Conservation (phyloP, 805 yeast genomes). For the Yamadazyma olivae region DNA sequence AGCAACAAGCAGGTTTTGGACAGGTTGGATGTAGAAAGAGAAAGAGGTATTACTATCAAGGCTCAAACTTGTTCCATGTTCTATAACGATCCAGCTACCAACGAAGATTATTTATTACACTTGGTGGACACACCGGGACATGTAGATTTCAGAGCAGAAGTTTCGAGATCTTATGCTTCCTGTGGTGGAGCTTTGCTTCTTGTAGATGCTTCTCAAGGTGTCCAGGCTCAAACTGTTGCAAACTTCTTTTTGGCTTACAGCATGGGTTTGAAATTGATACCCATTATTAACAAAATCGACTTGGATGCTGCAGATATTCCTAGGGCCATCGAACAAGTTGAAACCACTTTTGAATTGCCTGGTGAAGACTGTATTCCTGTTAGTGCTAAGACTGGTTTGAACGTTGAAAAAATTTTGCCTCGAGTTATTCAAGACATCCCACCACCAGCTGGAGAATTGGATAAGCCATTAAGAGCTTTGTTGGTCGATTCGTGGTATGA, state of each 20-base stretch:
- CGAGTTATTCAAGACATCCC: slow-evolving; percentile 80
- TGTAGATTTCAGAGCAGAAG: slow-evolving; percentile 94
- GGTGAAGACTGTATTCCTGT: slow-evolving; percentile 74
- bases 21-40: slow-evolving; percentile 90
- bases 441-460: slow-evolving; percentile 58
- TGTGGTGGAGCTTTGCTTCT: slow-evolving; percentile 90
- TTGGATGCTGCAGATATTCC: slow-evolving; percentile 83
- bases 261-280: slow-evolving; percentile 75
- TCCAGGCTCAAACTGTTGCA: slow-evolving; percentile 98
- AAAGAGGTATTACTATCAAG: slow-evolving; percentile 93
- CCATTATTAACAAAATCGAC: slow-evolving; percentile 91
- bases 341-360: slow-evolving; percentile 75
- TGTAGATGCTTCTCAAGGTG: slow-evolving; percentile 95
- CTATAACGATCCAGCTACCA: slow-evolving; percentile 54
- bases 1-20: slow-evolving; percentile 82
- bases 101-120: slow-evolving; percentile 78
- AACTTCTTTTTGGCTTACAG: slow-evolving; percentile 89
- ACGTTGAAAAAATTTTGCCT: slow-evolving; percentile 78
- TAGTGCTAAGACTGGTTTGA: slow-evolving; percentile 87
- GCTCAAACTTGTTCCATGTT: slow-evolving; percentile 97
- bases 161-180: slow-evolving; percentile 89
- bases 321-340: slow-evolving; percentile 80
- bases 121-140: slow-evolving; percentile 98
- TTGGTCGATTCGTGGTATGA: slow-evolving; percentile 99
- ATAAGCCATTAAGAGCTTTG: slow-evolving; percentile 63